Conservation (phyloP, 371 early-diverging fungal species). For the Dinochytrium kinnereticum region DNA sequence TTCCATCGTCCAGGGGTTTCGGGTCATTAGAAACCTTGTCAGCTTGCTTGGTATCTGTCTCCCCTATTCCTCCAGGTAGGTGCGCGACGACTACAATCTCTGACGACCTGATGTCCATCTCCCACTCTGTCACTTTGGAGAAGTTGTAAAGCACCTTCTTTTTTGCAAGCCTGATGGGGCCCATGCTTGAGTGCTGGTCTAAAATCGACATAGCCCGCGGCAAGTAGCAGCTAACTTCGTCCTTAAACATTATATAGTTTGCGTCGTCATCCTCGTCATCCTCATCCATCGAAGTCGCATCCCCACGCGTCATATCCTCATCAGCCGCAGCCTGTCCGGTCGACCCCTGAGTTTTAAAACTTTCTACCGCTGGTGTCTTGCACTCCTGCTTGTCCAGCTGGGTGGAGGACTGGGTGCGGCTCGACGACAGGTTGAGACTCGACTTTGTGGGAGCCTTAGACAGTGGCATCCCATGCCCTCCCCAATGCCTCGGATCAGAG, state of each 20-base stretch:
- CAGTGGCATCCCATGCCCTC: neutral
- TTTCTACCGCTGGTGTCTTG: too few relatives aligned
- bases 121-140: conserved; percentile 18
- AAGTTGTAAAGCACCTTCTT: conserved; percentile 18
- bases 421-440: neutral
- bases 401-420: neutral
- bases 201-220: neutral
- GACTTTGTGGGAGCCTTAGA: conserved; percentile 20
- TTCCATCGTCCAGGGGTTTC: neutral
- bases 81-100: conserved; percentile 19
- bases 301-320: neutral
- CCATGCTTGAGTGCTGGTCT: neutral
- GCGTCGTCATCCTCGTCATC: conserved; percentile 18
- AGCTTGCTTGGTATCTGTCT: neutral
- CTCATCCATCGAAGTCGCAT: neutral
- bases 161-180: neutral
- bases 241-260: conserved; percentile 2
- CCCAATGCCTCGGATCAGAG: conserved; percentile 16
- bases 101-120: neutral
- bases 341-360: neutral
- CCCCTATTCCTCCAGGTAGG: neutral
- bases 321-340: neutral
- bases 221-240: conserved; percentile 10
- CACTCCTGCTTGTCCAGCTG: neutral
- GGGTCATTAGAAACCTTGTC: neutral